Base-by-base conservation (phyloP, 352 stramenopile species). In the Globisporangium alternatum region DNA sequence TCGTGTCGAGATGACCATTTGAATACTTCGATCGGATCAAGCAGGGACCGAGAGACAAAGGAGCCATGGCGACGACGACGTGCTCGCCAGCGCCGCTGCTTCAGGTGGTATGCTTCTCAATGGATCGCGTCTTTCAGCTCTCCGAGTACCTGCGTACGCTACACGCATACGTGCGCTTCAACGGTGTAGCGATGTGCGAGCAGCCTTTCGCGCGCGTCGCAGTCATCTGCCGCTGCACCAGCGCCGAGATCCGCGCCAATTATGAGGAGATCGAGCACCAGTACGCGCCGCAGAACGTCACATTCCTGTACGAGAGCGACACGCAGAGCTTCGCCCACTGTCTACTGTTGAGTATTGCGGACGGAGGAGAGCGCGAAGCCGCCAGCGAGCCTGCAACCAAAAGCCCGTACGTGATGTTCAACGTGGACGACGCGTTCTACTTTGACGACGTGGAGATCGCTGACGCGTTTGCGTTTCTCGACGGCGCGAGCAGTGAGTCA, bases 401-500 rank as follows among this genome's bases (percentile, higher is more conserved):
- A n/a, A 52, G 65, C 10, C 56, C 66, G 19, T 78, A 67, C 17
- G 60, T 86, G 44, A 51, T 86, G 31, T 80, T 88, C 51, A 81
- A 76, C 53, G 79, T 88, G 12, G 79, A 88, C 72, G 79, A 88
- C 54, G 77, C 78, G 45, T 80, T 88, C 44, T 87, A 77, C 65
- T 88, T 81, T 63, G 66, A 83, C 33, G 63, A 70, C 53, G 49
- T 86, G 22, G 75, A 87, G 12, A 65, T 87, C 55, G 67, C 64
- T 30, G 71, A 75, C 44, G 69, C 73, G 37, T 61, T 71, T 19
- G 31, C 63, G 9, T 61, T 75, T 25, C 45, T 78, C 17, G 45
- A 48, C 9, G 55, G 45, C 9, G 58, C 22, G 0, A 30, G 19
- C 2, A 43, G 21, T 31, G 25, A 28, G 13, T 7, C 39, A 15